Conservation (phyloP, 176 grass and related monocot genomes). For the Avena insularis region DNA sequence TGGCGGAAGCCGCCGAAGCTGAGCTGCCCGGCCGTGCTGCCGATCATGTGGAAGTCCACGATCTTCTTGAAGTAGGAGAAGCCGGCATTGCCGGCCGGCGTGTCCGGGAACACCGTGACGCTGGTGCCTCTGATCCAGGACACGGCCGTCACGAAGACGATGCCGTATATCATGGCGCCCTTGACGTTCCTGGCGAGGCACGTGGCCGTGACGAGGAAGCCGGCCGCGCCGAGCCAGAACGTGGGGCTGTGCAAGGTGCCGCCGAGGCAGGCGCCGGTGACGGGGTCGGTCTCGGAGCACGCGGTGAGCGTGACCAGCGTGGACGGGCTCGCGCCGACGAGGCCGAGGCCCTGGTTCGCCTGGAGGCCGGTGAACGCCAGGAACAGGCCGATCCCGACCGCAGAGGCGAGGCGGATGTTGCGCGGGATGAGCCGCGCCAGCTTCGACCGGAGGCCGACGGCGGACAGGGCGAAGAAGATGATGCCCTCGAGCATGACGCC, state of each 20-base stretch:
- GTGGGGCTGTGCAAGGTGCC: constrained; percentile 70
- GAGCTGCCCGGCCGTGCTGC: constrained; percentile 49
- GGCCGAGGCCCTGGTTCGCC: constrained; percentile 60
- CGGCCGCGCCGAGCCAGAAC: constrained; percentile 71
- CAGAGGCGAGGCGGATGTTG: constrained; percentile 53
- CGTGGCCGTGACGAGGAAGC: constrained; percentile 63
- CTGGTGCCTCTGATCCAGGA: constrained; percentile 67
- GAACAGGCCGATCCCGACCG: constrained; percentile 65
- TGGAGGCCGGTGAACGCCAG: constrained; percentile 67
- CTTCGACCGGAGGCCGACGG: constrained; percentile 54
- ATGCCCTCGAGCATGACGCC: constrained; percentile 65
- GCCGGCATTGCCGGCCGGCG: constrained; percentile 51
- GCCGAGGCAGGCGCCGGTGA: constrained; percentile 60
- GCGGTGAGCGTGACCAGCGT: constrained; percentile 73
- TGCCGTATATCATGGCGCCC: constrained; percentile 77
- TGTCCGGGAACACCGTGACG: constrained; percentile 73
- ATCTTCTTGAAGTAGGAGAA: constrained; percentile 72
- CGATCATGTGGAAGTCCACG: constrained; percentile 63
- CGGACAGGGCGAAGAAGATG: constrained; percentile 56
- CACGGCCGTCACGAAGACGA: constrained; percentile 63
- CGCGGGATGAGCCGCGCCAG: constrained; percentile 60
- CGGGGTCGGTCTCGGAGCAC: constrained; percentile 62
- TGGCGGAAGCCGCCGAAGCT: constrained; percentile 56
- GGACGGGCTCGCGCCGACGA: constrained; percentile 70
- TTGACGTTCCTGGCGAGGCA: constrained; percentile 61